Percentiles rank a stretch among this genome's conserved stretches.
Conservation (phyloP, 495 filamentous ascomycete genomes). For the Parachaetomium inaequale region DNA sequence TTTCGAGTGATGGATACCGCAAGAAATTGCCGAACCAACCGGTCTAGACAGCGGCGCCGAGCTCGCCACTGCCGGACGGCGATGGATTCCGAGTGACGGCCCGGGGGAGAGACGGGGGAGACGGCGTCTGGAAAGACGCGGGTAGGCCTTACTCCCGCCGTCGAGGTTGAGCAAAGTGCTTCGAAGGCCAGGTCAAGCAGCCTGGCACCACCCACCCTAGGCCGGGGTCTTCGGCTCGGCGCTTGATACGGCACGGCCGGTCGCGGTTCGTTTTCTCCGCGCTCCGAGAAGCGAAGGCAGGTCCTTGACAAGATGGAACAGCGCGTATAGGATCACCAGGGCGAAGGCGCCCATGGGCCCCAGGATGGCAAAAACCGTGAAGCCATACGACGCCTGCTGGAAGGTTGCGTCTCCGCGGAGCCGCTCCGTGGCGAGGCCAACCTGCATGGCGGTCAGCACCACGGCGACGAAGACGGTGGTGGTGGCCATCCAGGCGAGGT, state of each 20-base stretch:
- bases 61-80: too few species aligned
- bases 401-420: not conserved
- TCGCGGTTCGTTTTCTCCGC: not conserved
- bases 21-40: too few species aligned
- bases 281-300: not conserved
- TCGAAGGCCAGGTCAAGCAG: too few species aligned
- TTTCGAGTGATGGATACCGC: too few species aligned
- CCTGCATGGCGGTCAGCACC: slow-evolving; percentile 5
- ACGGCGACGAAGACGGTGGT: slow-evolving; percentile 3
- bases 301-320: not conserved
- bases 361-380: not conserved
- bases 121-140: too few species aligned
- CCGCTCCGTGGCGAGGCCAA: not conserved
- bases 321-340: not conserved
- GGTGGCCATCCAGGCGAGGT: not conserved
- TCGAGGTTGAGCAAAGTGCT: too few species aligned
- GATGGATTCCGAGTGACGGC: too few species aligned
- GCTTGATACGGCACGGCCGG: not conserved
- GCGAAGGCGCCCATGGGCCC: not conserved
- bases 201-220: too few species aligned
- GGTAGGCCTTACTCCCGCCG: too few species aligned
- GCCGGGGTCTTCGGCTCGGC: too few species aligned
- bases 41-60: too few species aligned
- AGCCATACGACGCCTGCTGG: slow-evolving; percentile 9
- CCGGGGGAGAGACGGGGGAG: too few species aligned